Evolutionary conservation across 2,329 filamentous ascomycete species (phyloP), one percentile per base, ranked within the genome.

Genomic region (Neospermospora avenae): DNA sequence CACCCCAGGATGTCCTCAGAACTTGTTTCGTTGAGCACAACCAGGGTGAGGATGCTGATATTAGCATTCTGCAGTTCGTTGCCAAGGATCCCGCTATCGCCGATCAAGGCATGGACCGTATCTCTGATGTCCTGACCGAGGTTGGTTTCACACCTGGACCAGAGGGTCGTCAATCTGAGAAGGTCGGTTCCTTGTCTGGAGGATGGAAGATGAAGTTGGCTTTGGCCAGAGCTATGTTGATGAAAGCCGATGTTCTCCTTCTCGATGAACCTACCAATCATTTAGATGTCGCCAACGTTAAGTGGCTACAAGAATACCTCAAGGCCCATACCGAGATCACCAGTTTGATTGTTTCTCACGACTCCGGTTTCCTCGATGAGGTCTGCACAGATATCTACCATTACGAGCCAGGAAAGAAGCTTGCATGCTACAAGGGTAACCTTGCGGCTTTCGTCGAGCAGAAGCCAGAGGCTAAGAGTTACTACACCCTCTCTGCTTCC

Each of bases 161-260:
- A 0, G 90, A 95, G 67, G 95, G 93, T 61, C 86, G 91, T 62
- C 95, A 98, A 76, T 83, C 87, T 5, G 86, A 97, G 74, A 90
- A 89, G 70, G 95, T 99, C 61, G 95, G 95, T 68, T 97, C 93
- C 20, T 79, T 99, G 37, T 98, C 95, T 45, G 95, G 95, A 77
- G 95, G 95, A 74, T 99, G 95, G 95, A 98, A 98, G 84, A 99
- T 99, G 95, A 99, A 99, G 86, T 80, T 99, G 63, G 95, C 95
- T 67, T 78, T 99, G 75, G 95, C 95, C 55, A 86, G 95, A 71
- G 95, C 95, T 65, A 98, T 99, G 93, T 83, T 99, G 71, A 90
- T 95, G 82, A 90, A 88, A 72, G 93, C 95, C n/a, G 95, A 99
- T 74, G 93, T 99, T 54, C 84, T 99, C 60, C 82, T 99, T 55